Evolutionary conservation across 768 basidiomycete genomes (phyloP).

Genomic region (Amanita molliuscula): DNA sequence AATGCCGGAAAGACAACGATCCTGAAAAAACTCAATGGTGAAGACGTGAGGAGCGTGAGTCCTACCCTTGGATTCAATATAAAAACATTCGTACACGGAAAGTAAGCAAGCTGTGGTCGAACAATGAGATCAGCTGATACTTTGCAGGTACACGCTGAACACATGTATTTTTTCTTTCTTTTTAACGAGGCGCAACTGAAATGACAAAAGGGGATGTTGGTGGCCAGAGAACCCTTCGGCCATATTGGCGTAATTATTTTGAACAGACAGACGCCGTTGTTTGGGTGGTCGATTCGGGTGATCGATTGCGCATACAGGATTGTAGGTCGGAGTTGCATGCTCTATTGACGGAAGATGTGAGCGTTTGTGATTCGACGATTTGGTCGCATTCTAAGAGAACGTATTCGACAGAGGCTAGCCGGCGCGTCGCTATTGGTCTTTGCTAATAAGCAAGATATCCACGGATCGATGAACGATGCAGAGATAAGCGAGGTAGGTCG

Average conservation of each 20-base stretch:
- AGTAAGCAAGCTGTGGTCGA: slow-evolving; percentile 36
- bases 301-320: slow-evolving; percentile 82
- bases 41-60: slow-evolving; percentile 80
- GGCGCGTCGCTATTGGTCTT: slow-evolving; percentile 95
- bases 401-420: slow-evolving; percentile 60
- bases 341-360: slow-evolving; percentile 86
- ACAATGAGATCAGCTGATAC: slow-evolving; percentile 6
- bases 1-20: slow-evolving; percentile 99
- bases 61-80: slow-evolving; percentile 99
- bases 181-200: not conserved
- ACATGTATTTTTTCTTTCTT: slow-evolving; percentile 42
- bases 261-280: slow-evolving; percentile 97
- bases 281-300: slow-evolving; percentile 97
- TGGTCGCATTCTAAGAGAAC: slow-evolving; percentile 6
- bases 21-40: slow-evolving; percentile 86
- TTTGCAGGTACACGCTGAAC: slow-evolving; percentile 60
- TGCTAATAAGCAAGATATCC: slow-evolving; percentile 96
- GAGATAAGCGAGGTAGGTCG: slow-evolving; percentile 76
- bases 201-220: slow-evolving; percentile 84
- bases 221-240: slow-evolving; percentile 89
- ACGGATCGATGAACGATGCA: slow-evolving; percentile 68
- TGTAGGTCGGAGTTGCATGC: slow-evolving; percentile 82
- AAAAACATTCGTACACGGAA: slow-evolving; percentile 88
- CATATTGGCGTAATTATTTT: slow-evolving; percentile 99
- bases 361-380: slow-evolving; percentile 15